These are phyloP conservation scores for Mimosa bimucronata DNA, from an alignment of 306 rosid species.

Conservation along the genomic window DNA sequence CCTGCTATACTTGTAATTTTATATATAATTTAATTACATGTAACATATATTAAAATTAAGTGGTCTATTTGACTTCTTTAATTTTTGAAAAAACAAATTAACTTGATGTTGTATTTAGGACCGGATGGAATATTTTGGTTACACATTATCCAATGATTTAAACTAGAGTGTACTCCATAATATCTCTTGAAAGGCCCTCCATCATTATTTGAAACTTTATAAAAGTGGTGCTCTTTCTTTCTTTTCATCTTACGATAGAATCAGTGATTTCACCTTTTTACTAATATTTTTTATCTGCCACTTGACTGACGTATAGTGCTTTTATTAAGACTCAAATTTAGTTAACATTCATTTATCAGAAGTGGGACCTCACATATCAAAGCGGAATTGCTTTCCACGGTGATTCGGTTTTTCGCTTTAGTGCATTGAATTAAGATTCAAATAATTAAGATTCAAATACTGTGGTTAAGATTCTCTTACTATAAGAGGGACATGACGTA, in stretches of 20 bases:
- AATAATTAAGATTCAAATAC: no score
- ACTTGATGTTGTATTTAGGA: no score
- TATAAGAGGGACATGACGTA: neutral
- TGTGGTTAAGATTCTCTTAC: neutral
- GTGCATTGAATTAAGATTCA: neutral
- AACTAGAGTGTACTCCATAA: neutral
- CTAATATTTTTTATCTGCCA: neutral
- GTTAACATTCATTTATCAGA: neutral
- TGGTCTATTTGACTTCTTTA: no score
- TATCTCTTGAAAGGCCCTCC: constrained; percentile 21
- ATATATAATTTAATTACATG: no score
- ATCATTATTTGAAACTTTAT: constrained; percentile 4
- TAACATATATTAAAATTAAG: no score
- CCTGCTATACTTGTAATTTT: no score
- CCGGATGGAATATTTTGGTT: no score
- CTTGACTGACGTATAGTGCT: neutral
- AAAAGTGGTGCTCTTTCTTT: constrained; percentile 20
- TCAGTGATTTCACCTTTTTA: constrained; percentile 31
- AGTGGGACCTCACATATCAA: neutral
- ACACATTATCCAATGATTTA: constrained; percentile 5
- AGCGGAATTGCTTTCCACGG: neutral
- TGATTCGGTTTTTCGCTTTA: neutral
- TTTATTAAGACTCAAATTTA: neutral
- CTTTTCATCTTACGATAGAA: constrained; percentile 20
- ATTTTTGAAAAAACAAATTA: no score